Evolutionary conservation across 805 yeast genomes (phyloP), one percentile per base, ranked within the genome.

Genomic region (Yarrowia sp.): DNA sequence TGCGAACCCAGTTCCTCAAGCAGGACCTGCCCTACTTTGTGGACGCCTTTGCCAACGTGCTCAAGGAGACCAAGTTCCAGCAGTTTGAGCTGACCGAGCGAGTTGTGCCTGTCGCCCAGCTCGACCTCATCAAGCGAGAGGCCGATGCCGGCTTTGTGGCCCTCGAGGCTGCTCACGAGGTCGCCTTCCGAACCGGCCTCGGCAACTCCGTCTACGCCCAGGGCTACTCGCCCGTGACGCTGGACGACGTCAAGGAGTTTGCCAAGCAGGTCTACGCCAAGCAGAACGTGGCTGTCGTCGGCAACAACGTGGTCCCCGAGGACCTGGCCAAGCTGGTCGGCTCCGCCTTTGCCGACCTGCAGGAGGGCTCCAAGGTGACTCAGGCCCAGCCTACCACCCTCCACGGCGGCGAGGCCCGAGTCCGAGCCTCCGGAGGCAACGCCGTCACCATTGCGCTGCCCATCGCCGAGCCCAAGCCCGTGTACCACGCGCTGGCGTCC

Each of bases 1-100:
- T 93, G 71, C 81, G 83, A 68, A 86, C 98, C 64, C 81, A 82
- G 69, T 94, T 94, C 80, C 82, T 93, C 76, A 85, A 86, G 73
- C 89, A 88, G 77, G 88, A 86, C 74, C 83, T 94, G 72, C 98
- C 98, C 64, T 94, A 85, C 82, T 94, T 84, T 76, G 96, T 93
- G 66, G 87, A 87, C 70, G 88, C 90, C 29, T 77, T 94, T 63
- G 93, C 89, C 71, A 86, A 86, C 69, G 88, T 87, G 62, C 72
- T 72, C 64, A 65, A 85, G 71, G 81, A 81, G 74, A 83, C 96
- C 49, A 76, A 85, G 36, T 92, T 80, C 84, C 87, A 87, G 77
- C 85, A 87, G 61, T 90, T 90, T 78, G 97, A 94, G 80, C 80
- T 87, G 65, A 75, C 76, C 62, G 99, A 94, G 82, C 78, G 84